Evolutionary conservation across 305 asterid genomes (phyloP), one percentile per base, ranked within the genome.

Genomic region (Plantago lanceolata): DNA sequence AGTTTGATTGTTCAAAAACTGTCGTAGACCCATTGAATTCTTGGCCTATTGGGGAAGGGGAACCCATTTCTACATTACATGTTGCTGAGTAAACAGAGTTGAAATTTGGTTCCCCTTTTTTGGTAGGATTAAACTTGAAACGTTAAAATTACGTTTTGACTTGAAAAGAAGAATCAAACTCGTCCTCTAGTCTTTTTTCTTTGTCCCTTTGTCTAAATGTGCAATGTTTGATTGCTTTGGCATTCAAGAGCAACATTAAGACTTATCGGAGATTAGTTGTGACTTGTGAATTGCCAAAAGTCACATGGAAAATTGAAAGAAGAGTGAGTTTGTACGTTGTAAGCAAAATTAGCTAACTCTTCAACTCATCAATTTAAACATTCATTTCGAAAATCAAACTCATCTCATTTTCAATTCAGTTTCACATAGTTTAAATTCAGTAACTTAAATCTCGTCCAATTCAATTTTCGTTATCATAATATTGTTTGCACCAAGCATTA

Each of bases 301-400:
- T 40, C 45, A 40, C 45, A 40, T 40, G 45, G 45, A 40, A 40
- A 40, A 15, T 40, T 40, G 1, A 40, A 40, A 12, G 45, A 40
- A 40, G 45, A 40, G 15, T 40, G 45, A 40, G 9, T 40, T 40
- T 9, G n/a, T n/a, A n/a, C n/a, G n/a, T 40, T 52, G 28, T 20
- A 16, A 52, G 28, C 57, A 20, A 20, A 49, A 49, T 49, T 26
- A 52, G 31, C 55, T 19, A 52, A 24, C 57, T 52, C 57, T 19
- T 52, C 57, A 52, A 52, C 20, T 57, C 24, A 62, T 62, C 48
- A 48, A 62, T 48, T 47, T 33, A 19, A 28, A 24, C 47, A 4
- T 12, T 48, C n/a, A n/a, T n/a, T n/a, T n/a, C n/a, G n/a, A n/a
- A n/a, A n/a, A n/a, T n/a, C n/a, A n/a, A n/a, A n/a, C n/a, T n/a